These are phyloP conservation scores for Tylopilus felleus DNA, from an alignment of 768 basidiomycete genomes.

Conservation along the genomic window DNA sequence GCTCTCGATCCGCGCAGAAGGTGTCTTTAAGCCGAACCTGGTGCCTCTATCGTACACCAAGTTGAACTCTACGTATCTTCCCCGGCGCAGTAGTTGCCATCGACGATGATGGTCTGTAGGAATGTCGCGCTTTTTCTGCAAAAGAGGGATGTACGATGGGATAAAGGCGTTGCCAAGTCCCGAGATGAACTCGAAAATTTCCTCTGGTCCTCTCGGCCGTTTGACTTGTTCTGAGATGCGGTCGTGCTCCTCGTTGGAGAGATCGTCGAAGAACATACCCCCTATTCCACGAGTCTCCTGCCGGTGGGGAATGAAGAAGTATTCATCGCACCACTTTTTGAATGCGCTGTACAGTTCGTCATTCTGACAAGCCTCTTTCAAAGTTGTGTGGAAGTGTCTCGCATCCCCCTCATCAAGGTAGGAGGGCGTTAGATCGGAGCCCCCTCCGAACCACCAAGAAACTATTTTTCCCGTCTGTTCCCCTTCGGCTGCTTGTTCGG, in stretches of 20 bases:
- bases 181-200: slow-evolving; percentile 75
- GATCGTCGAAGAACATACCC: slow-evolving; percentile 96
- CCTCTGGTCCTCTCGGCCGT: slow-evolving; percentile 57
- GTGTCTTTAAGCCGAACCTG: slow-evolving; percentile 81
- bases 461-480: slow-evolving; percentile 51
- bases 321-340: slow-evolving; percentile 97
- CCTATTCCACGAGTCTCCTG: slow-evolving; percentile 85
- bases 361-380: slow-evolving; percentile 72
- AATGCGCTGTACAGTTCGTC: slow-evolving; percentile 73
- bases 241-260: slow-evolving; percentile 62
- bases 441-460: slow-evolving; percentile 99
- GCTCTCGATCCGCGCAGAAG: slow-evolving; percentile 84
- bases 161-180: slow-evolving; percentile 77
- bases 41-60: slow-evolving; percentile 84
- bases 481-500: slow-evolving; percentile 41
- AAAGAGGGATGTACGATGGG: slow-evolving; percentile 87
- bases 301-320: slow-evolving; percentile 91
- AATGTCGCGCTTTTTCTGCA: slow-evolving; percentile 57
- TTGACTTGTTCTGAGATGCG: slow-evolving; percentile 46
- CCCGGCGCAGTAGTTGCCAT: slow-evolving; percentile 91
- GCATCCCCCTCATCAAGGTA: slow-evolving; percentile 90
- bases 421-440: slow-evolving; percentile 89
- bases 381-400: slow-evolving; percentile 75
- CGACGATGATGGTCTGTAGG: slow-evolving; percentile 67
- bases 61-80: slow-evolving; percentile 95